These are phyloP conservation scores for Sclerospora graminicola DNA, from an alignment of 352 stramenopile genomes.

Conservation along the genomic window DNA sequence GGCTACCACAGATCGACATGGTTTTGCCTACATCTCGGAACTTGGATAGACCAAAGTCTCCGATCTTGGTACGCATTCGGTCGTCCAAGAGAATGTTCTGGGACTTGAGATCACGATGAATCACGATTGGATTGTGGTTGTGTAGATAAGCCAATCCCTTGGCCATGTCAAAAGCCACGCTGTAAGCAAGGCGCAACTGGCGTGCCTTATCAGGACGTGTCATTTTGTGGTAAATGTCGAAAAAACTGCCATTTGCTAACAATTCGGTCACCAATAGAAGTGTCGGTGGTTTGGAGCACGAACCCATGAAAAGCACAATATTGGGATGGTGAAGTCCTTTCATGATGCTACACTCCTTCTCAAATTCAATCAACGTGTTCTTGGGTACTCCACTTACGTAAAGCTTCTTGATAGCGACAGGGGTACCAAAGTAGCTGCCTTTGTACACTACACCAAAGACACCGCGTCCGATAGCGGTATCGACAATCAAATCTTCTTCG, in stretches of 20 bases:
- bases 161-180: slow-evolving; percentile 83
- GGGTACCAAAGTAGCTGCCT: slow-evolving; percentile 74
- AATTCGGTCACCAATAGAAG: slow-evolving; percentile 93
- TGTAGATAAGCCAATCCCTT: slow-evolving; percentile 95
- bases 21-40: slow-evolving; percentile 82
- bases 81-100: slow-evolving; percentile 77
- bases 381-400: slow-evolving; percentile 69
- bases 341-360: slow-evolving; percentile 83
- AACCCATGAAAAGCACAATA: slow-evolving; percentile 97
- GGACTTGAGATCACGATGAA: slow-evolving; percentile 89
- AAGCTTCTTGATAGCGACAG: slow-evolving; percentile 79
- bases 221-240: slow-evolving; percentile 84
- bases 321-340: slow-evolving; percentile 93
- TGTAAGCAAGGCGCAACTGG: slow-evolving; percentile 59
- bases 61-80: slow-evolving; percentile 81
- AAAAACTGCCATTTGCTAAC: slow-evolving; percentile 76
- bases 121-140: slow-evolving; percentile 94
- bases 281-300: slow-evolving; percentile 93
- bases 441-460: slow-evolving; percentile 81
- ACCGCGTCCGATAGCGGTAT: slow-evolving; percentile 56
- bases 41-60: slow-evolving; percentile 73
- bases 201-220: slow-evolving; percentile 37
- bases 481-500: slow-evolving; percentile 65
- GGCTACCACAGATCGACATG: slow-evolving; percentile 80
- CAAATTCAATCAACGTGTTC: slow-evolving; percentile 72